Percentiles rank a stretch among this genome's conserved stretches.
These are phyloP conservation scores for Hypoxylon intermedium DNA, from an alignment of 495 filamentous ascomycete species.

Conservation along the genomic window DNA sequence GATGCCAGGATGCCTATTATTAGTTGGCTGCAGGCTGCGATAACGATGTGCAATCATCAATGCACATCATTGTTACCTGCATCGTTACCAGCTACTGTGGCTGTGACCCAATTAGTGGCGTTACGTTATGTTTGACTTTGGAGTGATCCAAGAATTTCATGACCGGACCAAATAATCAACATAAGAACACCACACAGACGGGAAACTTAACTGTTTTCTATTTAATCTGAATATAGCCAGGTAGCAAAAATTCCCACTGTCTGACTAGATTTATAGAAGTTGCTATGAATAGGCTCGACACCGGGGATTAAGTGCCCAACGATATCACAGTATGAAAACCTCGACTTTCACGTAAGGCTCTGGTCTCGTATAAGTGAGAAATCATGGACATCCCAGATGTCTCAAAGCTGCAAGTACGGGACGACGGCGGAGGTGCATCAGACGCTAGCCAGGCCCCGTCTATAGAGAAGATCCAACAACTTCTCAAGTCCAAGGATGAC, in stretches of 20 bases:
- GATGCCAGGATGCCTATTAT: slow-evolving; percentile 3
- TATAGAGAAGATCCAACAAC: slow-evolving; percentile 51
- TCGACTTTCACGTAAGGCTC: not conserved
- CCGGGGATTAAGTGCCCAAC: not conserved
- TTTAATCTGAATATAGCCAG: no score
- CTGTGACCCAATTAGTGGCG: no score
- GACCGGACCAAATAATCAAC: no score
- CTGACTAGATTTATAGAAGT: not conserved
- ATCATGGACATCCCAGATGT: slow-evolving; percentile 36
- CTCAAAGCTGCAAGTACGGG: slow-evolving; percentile 12
- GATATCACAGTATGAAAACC: not conserved
- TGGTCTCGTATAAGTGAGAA: slow-evolving; percentile 14
- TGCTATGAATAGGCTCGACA: not conserved
- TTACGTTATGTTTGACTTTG: no score
- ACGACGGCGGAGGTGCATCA: not conserved
- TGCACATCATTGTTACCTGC: not conserved
- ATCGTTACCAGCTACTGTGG: not conserved
- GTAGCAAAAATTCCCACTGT: no score
- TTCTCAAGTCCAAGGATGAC: slow-evolving; percentile 65
- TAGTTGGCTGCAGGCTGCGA: not conserved
- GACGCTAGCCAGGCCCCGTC: slow-evolving; percentile 17
- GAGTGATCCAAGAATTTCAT: no score
- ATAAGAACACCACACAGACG: no score
- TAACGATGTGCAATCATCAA: not conserved
- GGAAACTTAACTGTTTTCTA: no score